Conservation (phyloP, 176 grass and related monocot genomes). For the Areca catechu region DNA sequence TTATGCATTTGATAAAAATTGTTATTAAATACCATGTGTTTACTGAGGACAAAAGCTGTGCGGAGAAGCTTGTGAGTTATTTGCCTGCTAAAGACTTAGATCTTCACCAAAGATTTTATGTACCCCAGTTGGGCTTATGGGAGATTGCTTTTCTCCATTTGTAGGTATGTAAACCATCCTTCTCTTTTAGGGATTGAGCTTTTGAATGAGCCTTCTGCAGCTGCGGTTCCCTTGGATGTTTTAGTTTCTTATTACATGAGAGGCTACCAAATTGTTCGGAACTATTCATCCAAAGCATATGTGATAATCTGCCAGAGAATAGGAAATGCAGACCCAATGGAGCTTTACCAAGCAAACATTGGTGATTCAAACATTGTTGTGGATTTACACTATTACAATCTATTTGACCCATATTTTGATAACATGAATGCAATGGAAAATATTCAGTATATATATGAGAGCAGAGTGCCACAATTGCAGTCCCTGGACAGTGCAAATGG, state of each 20-base stretch:
- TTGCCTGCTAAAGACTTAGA: no score
- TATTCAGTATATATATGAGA: conserved; percentile 61
- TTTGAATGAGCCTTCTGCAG: conserved; percentile 79
- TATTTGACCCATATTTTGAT: conserved; percentile 66
- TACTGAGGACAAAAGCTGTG: no score
- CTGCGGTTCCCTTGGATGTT: conserved; percentile 39
- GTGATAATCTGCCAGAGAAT: conserved; percentile 94
- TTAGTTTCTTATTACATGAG: conserved; percentile 64
- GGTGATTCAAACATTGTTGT: conserved; percentile 54
- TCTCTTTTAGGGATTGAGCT: conserved; percentile 67
- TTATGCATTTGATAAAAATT: no score
- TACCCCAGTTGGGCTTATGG: no score
- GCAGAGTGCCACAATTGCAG: conserved; percentile 53
- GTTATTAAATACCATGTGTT: no score
- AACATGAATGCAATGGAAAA: conserved; percentile 53
- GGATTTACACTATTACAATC: conserved; percentile 85
- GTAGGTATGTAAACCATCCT: conserved; percentile 60
- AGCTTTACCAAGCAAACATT: conserved; percentile 66
- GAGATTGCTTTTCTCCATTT: conserved; percentile 13
- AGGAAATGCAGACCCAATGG: conserved; percentile 70
- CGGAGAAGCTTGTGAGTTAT: no score
- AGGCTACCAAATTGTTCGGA: conserved; percentile 71
- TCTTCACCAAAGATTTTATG: no score
- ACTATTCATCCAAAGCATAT: conserved; percentile 54
- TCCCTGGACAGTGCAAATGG: conserved; percentile 51